Conservation (phyloP, 2,329 filamentous ascomycete genomes). For the Fusarium newnesense region DNA sequence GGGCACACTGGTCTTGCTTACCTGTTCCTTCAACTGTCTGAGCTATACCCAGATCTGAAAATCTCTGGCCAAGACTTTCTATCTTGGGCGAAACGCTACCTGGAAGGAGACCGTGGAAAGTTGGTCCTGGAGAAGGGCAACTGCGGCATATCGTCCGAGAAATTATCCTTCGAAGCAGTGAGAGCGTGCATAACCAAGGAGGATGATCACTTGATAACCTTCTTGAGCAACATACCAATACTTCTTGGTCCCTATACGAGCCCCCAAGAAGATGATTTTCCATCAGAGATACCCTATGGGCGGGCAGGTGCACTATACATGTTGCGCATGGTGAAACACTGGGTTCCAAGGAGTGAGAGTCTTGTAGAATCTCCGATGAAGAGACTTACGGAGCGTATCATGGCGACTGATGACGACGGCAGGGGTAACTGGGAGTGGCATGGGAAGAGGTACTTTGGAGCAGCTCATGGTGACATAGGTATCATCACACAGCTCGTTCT, state of each 20-base stretch:
- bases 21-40: constrained; percentile 62
- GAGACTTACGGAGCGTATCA: constrained; percentile 68
- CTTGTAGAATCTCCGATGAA: constrained; percentile 64
- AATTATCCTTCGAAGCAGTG: constrained; percentile 58
- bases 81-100: constrained; percentile 61
- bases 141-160: constrained; percentile 63
- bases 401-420: constrained; percentile 58
- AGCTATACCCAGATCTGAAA: constrained; percentile 54
- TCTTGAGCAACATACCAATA: constrained; percentile 54
- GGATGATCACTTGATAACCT: constrained; percentile 49
- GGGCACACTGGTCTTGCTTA: constrained; percentile 68
- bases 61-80: constrained; percentile 54
- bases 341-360: constrained; percentile 60
- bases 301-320: constrained; percentile 75
- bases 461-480: constrained; percentile 74
- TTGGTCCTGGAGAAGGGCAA: constrained; percentile 52
- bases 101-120: constrained; percentile 52
- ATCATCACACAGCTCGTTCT: constrained; percentile 76
- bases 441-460: constrained; percentile 70
- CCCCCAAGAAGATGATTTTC: constrained; percentile 51
- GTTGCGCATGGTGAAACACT: constrained; percentile 69
- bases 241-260: constrained; percentile 45
- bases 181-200: constrained; percentile 55
- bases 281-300: constrained; percentile 74
- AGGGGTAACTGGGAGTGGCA: constrained; percentile 70